Evolutionary conservation across 208 protist species (phyloP).

Genomic region (Paratrypanosoma confusum): DNA sequence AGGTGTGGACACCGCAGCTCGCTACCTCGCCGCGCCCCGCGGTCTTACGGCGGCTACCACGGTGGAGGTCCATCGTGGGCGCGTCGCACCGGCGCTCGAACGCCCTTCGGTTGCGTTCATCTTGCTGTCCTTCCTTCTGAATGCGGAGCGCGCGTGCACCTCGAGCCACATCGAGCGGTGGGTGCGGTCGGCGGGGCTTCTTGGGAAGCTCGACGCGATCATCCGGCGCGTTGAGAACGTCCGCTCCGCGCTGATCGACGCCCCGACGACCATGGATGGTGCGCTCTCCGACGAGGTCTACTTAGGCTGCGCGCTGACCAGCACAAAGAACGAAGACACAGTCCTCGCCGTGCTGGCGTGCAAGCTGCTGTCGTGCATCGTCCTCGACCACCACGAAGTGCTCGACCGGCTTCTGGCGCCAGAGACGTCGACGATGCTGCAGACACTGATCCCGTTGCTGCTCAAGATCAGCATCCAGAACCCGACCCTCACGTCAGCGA

Average conservation of each 20-base stretch:
- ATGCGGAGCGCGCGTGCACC: constrained; percentile 16
- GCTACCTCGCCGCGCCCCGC: not conserved
- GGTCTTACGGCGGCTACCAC: not conserved
- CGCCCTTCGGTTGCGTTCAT: constrained; percentile 38
- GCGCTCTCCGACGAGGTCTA: constrained; percentile 73
- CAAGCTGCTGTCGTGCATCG: constrained; percentile 45
- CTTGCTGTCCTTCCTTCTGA: constrained; percentile 38
- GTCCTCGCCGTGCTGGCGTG: constrained; percentile 46
- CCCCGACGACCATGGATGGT: constrained; percentile 44
- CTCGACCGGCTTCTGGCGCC: constrained; percentile 6
- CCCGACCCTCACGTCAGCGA: constrained; percentile 43
- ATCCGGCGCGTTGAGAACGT: constrained; percentile 23
- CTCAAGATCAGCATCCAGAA: constrained; percentile 51
- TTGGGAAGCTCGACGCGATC: constrained; percentile 16
- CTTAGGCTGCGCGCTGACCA: constrained; percentile 31
- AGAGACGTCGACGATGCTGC: constrained; percentile 13
- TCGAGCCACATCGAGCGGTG: constrained; percentile 16
- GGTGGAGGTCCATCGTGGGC: too few species aligned
- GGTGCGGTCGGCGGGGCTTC: constrained; percentile 15
- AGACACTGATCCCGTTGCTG: constrained; percentile 37
- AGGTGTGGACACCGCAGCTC: not conserved
- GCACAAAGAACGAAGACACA: constrained; percentile 30
- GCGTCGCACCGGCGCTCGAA: constrained; percentile 19
- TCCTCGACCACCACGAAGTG: constrained; percentile 18
- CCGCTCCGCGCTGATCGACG: constrained; percentile 42